Conservation (phyloP, 192 early-diverging fungal species). For the Entomortierella beljakovae region DNA sequence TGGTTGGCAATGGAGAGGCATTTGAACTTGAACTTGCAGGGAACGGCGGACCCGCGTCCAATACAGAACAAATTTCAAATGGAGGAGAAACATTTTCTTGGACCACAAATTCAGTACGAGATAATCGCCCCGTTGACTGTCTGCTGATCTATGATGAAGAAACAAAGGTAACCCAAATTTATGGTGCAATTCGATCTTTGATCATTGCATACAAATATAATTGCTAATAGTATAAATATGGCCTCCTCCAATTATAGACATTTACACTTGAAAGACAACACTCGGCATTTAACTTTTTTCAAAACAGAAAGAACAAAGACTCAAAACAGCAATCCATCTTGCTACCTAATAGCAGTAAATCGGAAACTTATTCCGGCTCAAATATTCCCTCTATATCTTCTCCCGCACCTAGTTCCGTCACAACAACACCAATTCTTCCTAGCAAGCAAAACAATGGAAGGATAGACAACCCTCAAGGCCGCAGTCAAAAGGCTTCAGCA, state of each 20-base stretch:
- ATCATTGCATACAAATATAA: background rate
- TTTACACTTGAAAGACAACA: conserved; percentile 46
- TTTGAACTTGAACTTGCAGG: conserved; percentile 50
- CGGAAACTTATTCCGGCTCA: conserved; percentile 8
- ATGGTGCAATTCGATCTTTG: background rate
- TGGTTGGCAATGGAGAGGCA: conserved; percentile 44
- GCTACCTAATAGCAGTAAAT: conserved; percentile 30
- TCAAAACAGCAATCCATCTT: conserved; percentile 26
- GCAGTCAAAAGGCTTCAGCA: background rate
- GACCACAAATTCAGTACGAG: conserved; percentile 18
- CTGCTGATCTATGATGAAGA: conserved; percentile 49
- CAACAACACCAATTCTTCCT: conserved; percentile 16
- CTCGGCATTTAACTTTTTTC: conserved; percentile 36
- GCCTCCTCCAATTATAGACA: conserved; percentile 9
- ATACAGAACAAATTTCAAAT: conserved; percentile 3
- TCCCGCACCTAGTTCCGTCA: conserved; percentile 4
- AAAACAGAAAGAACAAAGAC: conserved; percentile 27
- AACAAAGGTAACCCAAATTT: conserved; percentile 37
- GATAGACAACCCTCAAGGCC: conserved; percentile 9
- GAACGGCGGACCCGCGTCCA: conserved; percentile 3
- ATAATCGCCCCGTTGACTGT: conserved; percentile 30
- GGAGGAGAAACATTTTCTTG: conserved; percentile 37
- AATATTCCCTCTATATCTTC: conserved; percentile 9
- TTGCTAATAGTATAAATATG: background rate
- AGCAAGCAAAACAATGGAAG: conserved; percentile 14